phyloP scores from a whole-genome alignment of 768 basidiomycete species.

The Pleurotus sapidus region DNA sequence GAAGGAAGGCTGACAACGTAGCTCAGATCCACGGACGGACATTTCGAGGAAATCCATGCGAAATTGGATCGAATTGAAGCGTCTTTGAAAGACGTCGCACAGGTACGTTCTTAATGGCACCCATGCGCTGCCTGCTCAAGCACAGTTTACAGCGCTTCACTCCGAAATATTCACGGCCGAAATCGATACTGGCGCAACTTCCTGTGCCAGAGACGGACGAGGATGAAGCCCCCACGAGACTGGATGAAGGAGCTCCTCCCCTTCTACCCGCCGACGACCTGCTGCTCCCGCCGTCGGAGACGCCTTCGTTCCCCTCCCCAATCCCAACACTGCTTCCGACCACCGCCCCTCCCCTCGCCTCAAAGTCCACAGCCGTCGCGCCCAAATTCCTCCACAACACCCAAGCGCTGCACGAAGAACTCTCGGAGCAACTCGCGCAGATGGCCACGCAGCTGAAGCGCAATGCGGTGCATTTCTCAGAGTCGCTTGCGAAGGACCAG shows the following conservation, averaged over 20 bases:
- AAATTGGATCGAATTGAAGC: slow-evolving; percentile 56
- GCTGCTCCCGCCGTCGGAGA: slow-evolving; percentile 35
- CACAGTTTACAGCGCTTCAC: slow-evolving; percentile 34
- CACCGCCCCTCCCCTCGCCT: slow-evolving; percentile 23
- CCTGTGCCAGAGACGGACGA: slow-evolving; percentile 18
- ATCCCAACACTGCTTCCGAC: slow-evolving; percentile 29
- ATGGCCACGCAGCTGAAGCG: slow-evolving; percentile 90
- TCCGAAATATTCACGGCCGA: slow-evolving; percentile 36
- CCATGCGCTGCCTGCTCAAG: not conserved
- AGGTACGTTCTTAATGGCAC: slow-evolving; percentile 32
- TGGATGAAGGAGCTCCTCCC: slow-evolving; percentile 9
- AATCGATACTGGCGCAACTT: slow-evolving; percentile 38
- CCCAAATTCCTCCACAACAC: slow-evolving; percentile 51
- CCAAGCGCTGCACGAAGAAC: slow-evolving; percentile 66
- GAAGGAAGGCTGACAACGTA: too few relatives aligned
- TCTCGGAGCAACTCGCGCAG: slow-evolving; percentile 68
- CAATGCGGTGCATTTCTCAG: slow-evolving; percentile 79
- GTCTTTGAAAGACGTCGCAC: slow-evolving; percentile 47
- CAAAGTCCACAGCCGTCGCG: slow-evolving; percentile 25
- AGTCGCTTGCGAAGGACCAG: slow-evolving; percentile 72
- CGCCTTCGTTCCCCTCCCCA: slow-evolving; percentile 15
- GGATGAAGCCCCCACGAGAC: slow-evolving; percentile 9
- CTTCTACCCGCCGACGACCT: slow-evolving; percentile 30
- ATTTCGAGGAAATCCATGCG: slow-evolving; percentile 42
- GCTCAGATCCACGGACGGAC: slow-evolving; percentile 27